These are phyloP conservation scores for Amyloporia xantha DNA, from an alignment of 768 basidiomycete species.

Conservation along the genomic window DNA sequence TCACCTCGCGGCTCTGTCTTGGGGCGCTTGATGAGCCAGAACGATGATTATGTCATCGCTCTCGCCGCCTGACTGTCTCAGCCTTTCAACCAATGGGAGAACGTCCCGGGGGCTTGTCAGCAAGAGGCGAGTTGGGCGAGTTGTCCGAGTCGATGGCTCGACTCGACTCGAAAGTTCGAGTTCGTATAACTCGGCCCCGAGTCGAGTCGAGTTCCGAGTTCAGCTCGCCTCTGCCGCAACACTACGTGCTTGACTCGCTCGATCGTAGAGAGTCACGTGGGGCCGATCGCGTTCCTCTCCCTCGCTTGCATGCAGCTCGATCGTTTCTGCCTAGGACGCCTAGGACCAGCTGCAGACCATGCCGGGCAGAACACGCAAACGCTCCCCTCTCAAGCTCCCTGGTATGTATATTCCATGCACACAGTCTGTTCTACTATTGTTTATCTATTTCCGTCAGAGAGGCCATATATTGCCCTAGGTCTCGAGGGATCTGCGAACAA, in stretches of 20 bases:
- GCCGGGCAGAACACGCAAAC: conserved; percentile 18
- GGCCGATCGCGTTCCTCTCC: not conserved
- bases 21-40: too few species aligned
- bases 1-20: too few species aligned
- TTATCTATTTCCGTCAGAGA: conserved; percentile 44
- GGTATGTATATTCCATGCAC: conserved; percentile 16
- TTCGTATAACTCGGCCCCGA: not conserved
- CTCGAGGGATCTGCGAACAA: conserved; percentile 99
- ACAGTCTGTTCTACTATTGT: not conserved
- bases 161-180: too few species aligned
- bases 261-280: not conserved
- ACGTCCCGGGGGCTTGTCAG: too few species aligned
- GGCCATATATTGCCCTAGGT: conserved; percentile 80
- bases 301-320: not conserved
- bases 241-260: conserved; percentile 8
- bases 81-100: too few species aligned
- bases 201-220: not conserved
- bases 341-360: too few species aligned
- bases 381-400: conserved; percentile 26
- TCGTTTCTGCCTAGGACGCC: not conserved
- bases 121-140: too few species aligned
- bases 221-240: not conserved
- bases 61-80: too few species aligned
- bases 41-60: too few species aligned
- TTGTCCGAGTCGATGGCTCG: too few species aligned